Evolutionary conservation across 768 basidiomycete species (phyloP), one percentile per base, ranked within the genome.

Genomic region (Suillus clintonianus): DNA sequence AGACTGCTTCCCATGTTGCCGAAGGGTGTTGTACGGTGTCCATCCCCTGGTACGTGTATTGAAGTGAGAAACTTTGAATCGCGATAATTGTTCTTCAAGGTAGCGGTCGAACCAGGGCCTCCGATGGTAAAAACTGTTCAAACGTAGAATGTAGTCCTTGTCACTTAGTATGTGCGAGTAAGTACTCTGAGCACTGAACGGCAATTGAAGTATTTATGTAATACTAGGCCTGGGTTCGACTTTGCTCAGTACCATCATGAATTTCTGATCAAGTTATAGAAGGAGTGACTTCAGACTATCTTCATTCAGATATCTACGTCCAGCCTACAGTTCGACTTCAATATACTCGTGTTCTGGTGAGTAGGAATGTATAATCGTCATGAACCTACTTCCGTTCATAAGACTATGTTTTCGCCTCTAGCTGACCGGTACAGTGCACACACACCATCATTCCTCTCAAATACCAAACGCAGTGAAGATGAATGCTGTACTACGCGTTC

Each of bases 1-100:
- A 86, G 89, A 97, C 93, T 48, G 95, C 86, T 75, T 96, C 89
- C 97, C 97, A 99, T 76, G 86, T 84, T 36, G 87, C 76, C 3
- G 92, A 92, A 2, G 93, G 91, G 69, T 93, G 92, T 58, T 90
- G 88, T 78, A 85, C 84, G 6, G 69, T 17, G 27, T 76, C 73
- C 75, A 76, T 74, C 39, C n/a, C 45, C 22, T 32, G 4, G 32
- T 32, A 56, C 54, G 34, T 5, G 34, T 34, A 34, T 51, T 60
- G 42, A 57, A 57, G 30, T 24, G 19, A 30, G 32, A 2, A 11
- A 48, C n/a, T 45, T 50, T 11, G 2, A 27, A 36, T n/a, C 15
- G 32, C 42, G 50, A 60, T 32, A 53, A 7, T 56, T n/a, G 24
- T 59, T 14, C 47, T 54, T 42, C 50, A 17, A 30, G 9, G 50